Base-by-base conservation (phyloP, 495 filamentous ascomycete genomes). In the Extremus antarcticus region DNA sequence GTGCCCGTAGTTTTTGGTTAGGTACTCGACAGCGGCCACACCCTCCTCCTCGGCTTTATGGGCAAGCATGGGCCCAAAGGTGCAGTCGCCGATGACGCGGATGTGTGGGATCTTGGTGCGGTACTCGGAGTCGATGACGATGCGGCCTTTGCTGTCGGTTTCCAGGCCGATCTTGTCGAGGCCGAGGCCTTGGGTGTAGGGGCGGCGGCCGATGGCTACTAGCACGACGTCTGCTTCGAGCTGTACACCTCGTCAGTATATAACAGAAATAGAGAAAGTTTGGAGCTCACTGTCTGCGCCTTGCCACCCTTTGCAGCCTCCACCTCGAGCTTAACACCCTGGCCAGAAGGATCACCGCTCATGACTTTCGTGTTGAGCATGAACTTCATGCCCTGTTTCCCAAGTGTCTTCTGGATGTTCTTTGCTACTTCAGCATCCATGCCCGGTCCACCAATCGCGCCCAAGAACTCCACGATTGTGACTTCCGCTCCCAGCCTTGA, bases 41-140 rank as follows among this genome's bases (percentile, higher is more conserved):
- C 77, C 92, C 76, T 98, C 92, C 76, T 98, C 92, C 75, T 98
- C 92, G 41, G 94, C 92, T 80, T 98, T 98, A 80, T 98, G 92
- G 49, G 92, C 92, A 65, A 98, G 83, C 92, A 98, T 98, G 63
- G 92, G 94, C 17, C 92, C 92, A 73, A 97, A 98, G 17, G 92
- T 98, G 70, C 82, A 87, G 72, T 98, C 92, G 65, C 92, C 92
- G 61, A 98, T 84, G 66, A 90, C 90, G 60, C 92, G 90, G 71
- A 98, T 95, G 75, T 98, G 94, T 13, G 89, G 85, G 51, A 91
- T 70, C 32, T 59, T 58, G 65, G 92, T 97, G 74, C 92, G 89
- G 78, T 94, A 98, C 75, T 98, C 89, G 65, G 88, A 85, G 78
- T 98, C 92, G 70, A 98, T 95, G 64, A 97, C 83, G 40, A 98